These are phyloP conservation scores for Cryptosporidium tyzzeri DNA, from an alignment of 169 alveolate genomes.

Conservation along the genomic window DNA sequence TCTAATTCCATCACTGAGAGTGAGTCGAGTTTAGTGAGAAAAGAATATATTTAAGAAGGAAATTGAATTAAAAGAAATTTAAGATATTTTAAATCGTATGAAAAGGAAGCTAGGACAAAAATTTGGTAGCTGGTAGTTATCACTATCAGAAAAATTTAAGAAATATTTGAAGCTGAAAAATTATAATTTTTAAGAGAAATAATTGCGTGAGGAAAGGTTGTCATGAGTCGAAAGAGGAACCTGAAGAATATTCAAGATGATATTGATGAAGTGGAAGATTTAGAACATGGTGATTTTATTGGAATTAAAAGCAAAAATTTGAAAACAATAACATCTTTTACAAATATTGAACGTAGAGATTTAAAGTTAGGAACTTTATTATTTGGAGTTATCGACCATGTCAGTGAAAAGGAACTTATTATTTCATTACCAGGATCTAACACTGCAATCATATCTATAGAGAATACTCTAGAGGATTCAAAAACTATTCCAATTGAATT, in stretches of 20 bases:
- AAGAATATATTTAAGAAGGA: background rate
- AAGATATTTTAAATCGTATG: conserved; percentile 4
- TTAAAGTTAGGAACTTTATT: conserved; percentile 45
- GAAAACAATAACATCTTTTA: background rate
- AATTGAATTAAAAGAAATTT: background rate
- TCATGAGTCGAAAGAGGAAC: conserved; percentile 20
- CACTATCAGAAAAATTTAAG: background rate
- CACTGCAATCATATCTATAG: conserved; percentile 26
- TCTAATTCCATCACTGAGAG: background rate
- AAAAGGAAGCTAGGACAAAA: background rate
- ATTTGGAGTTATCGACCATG: conserved; percentile 45
- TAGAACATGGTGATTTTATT: conserved; percentile 35
- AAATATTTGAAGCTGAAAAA: background rate
- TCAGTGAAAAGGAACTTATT: conserved; percentile 41
- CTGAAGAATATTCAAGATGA: background rate
- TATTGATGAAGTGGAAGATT: conserved; percentile 13
- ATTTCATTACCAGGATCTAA: conserved; percentile 67
- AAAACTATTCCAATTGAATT: background rate
- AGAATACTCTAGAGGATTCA: conserved; percentile 44
- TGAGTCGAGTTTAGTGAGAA: background rate
- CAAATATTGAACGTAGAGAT: conserved; percentile 22
- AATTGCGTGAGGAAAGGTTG: background rate
- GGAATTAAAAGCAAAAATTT: conserved; percentile 46
- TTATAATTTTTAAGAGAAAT: background rate
- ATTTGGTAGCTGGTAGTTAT: background rate